These are phyloP conservation scores for Buxus sempervirens DNA, from an alignment of 164 flowering plant genomes.

Conservation along the genomic window DNA sequence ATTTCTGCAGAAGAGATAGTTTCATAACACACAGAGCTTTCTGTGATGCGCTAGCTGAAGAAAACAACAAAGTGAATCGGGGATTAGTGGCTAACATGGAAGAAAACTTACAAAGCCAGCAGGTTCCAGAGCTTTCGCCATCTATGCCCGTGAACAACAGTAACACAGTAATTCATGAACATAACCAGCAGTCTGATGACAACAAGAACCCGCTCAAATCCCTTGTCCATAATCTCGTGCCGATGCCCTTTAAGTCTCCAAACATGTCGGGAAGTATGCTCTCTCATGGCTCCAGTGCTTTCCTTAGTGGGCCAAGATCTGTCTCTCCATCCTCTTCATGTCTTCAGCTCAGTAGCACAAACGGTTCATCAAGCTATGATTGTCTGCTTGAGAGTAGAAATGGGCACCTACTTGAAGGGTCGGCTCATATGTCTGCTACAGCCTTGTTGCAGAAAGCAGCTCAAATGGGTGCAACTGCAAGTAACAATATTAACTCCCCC, in stretches of 20 bases:
- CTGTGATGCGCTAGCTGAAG: constrained; percentile 59
- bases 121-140: constrained; percentile 25
- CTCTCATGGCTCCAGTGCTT: constrained; percentile 4
- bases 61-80: constrained; percentile 38
- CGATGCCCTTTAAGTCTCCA: constrained; percentile 10
- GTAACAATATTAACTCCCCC: constrained; percentile 21
- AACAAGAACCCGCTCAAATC: constrained; percentile 5
- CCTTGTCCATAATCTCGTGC: constrained; percentile 10
- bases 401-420: constrained; percentile 9
- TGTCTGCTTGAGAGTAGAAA: constrained; percentile 3
- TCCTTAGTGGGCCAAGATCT: constrained; percentile 4
- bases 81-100: constrained; percentile 20
- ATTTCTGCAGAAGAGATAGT: constrained; percentile 48
- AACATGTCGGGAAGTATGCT: constrained; percentile 12
- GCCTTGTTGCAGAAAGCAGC: constrained; percentile 63
- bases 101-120: constrained; percentile 29
- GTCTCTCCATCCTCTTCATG: constrained; percentile 6
- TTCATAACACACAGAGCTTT: constrained; percentile 60
- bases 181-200: constrained; percentile 7
- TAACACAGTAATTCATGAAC: constrained; percentile 2
- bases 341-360: constrained; percentile 2
- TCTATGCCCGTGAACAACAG: constrained; percentile 24
- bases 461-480: constrained; percentile 56
- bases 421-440: constrained; percentile 45
- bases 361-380: not conserved